phyloP scores from a whole-genome alignment of 2,329 filamentous ascomycete species.

The Aschersonia sp. region DNA sequence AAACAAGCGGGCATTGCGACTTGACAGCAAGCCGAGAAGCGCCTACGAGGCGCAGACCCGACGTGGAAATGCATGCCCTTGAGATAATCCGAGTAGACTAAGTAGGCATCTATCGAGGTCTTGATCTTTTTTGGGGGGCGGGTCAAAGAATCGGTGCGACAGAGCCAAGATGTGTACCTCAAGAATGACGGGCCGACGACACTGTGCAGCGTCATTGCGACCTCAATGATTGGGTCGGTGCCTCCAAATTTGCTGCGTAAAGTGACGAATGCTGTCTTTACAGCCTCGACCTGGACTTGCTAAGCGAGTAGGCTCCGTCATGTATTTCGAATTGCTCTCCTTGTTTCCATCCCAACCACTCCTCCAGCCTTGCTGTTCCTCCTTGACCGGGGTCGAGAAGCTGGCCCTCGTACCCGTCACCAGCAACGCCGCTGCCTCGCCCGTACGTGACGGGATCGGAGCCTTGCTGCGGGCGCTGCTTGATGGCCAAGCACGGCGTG shows the following conservation, averaged over 20 bases:
- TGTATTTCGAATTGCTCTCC: constrained; percentile 57
- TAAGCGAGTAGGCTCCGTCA: constrained; percentile 45
- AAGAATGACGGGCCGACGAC: no score
- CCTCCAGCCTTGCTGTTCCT: constrained; percentile 51
- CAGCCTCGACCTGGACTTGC: constrained; percentile 15
- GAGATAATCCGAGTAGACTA: no score
- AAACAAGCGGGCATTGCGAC: no score
- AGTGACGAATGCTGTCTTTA: constrained; percentile 6
- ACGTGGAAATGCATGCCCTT: no score
- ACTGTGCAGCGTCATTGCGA: no score
- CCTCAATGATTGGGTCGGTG: no score
- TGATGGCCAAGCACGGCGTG: constrained; percentile 54
- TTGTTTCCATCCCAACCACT: constrained; percentile 67
- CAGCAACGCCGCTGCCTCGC: constrained; percentile 50
- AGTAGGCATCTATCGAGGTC: no score
- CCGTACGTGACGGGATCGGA: constrained; percentile 30
- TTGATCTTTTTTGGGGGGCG: no score
- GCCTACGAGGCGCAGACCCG: no score
- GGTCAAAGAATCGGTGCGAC: no score
- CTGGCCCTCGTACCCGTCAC: constrained; percentile 49
- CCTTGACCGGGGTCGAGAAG: constrained; percentile 52
- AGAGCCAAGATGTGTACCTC: no score
- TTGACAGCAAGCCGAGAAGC: no score
- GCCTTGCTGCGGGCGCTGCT: constrained; percentile 21
- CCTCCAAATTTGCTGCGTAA: neutral